These are phyloP conservation scores for Achaetomium macrosporum DNA, from an alignment of 2,329 filamentous ascomycete species.

Conservation along the genomic window DNA sequence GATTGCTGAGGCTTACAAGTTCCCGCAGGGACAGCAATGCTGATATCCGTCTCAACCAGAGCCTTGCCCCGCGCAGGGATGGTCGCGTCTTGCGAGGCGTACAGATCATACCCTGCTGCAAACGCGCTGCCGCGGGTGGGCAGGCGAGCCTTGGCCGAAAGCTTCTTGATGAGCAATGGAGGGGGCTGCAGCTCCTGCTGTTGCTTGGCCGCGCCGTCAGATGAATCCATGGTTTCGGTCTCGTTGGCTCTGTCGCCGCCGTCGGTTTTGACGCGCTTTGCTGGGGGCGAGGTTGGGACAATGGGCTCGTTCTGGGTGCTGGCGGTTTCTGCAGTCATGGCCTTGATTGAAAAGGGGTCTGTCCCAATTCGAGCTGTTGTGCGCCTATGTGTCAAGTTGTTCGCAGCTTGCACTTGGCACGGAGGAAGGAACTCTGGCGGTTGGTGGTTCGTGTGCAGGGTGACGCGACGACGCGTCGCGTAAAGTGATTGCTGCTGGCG, in stretches of 20 bases:
- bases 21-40: slow-evolving; percentile 81
- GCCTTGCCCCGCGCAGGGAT: slow-evolving; percentile 80
- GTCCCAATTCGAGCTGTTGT: background rate
- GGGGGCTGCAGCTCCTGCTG: slow-evolving; percentile 39
- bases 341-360: slow-evolving; percentile 7
- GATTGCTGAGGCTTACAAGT: slow-evolving; percentile 70
- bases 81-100: slow-evolving; percentile 66
- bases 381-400: background rate
- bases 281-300: slow-evolving; percentile 61
- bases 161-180: slow-evolving; percentile 81
- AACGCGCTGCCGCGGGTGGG: slow-evolving; percentile 86
- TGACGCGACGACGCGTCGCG: slow-evolving; percentile 16
- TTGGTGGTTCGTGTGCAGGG: background rate
- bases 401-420: background rate
- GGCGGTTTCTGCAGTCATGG: slow-evolving; percentile 32
- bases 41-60: slow-evolving; percentile 84
- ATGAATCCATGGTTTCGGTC: slow-evolving; percentile 31
- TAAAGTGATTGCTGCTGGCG: slow-evolving; percentile 8
- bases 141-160: slow-evolving; percentile 69
- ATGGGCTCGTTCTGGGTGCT: slow-evolving; percentile 31
- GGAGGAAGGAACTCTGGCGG: background rate
- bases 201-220: slow-evolving; percentile 25
- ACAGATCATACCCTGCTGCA: slow-evolving; percentile 91
- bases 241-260: slow-evolving; percentile 21
- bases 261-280: slow-evolving; percentile 71